Base-by-base conservation (phyloP, 1,284 basidiomycete genomes). In the Trametes sp. region DNA sequence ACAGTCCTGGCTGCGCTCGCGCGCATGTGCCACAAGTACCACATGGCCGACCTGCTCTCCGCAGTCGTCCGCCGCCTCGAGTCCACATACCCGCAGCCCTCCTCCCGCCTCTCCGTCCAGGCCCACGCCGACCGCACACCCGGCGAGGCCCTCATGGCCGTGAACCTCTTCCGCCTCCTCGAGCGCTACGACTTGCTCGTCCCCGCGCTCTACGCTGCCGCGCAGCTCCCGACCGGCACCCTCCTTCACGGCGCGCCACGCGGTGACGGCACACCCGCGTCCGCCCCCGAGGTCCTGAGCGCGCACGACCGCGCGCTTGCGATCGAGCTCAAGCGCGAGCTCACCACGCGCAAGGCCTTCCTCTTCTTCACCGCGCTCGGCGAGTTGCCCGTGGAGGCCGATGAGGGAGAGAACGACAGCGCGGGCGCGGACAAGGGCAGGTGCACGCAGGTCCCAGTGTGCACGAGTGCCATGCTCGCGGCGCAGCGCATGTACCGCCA, bases 21-120 rank as follows among this genome's bases (percentile, higher is more conserved):
- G 6, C 62, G 62, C 0, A 35, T 64, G 26, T 26, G 24, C n/a
- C 59, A 64, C 38, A 64, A 64, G 33, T 64, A 64, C 51, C 41
- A 61, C 11, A n/a, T 64, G 11, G 54, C 52, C 13, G 13, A 8
- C 4, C 26, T 59, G 23, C 50, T 59, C 21, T 36, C 35, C 4
- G 50, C 46, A 24, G 8, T 35, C 11, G 44, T 48, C 8, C 35
- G 52, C 11, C 28, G 58, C 24, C 10, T 59, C 19, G 31, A 38
- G 21, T 8, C 4, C 38, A 19, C 16, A 19, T 29, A 54, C 35
- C 21, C 21, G 21, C 21, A n/a, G 11, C 33, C 6, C 2, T 13
- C 35, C 35, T 13, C 35, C 14, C 2, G 19, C 4, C 13, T 41
- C 14, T 41, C 19, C 38, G 4, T 19, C 16, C 14, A 4, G 3